Evolutionary conservation across 108 stramenopile species (phyloP).

Genomic region (Nannochloropsis salina): DNA sequence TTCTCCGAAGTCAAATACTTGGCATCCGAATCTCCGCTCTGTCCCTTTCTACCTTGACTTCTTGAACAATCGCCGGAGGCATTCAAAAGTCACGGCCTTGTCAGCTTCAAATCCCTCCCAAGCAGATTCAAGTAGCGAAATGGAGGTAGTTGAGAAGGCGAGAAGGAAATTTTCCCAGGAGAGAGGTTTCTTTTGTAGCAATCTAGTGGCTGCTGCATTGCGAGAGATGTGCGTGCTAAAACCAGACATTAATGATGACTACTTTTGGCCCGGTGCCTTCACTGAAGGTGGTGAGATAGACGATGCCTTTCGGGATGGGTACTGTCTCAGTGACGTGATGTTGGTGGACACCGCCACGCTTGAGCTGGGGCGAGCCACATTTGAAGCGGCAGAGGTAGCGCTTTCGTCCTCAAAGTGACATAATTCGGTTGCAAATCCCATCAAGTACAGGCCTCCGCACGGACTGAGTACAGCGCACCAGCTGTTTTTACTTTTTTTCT

Average conservation of each 20-base stretch:
- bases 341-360: not conserved
- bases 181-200: not conserved
- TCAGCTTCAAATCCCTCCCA: not conserved
- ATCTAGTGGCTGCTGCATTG: conserved; percentile 22
- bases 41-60: not conserved
- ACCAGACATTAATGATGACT: not conserved
- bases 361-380: not conserved
- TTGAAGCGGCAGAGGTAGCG: no score
- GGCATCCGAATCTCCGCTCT: no score
- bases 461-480: no score
- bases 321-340: not conserved
- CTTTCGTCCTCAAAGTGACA: no score
- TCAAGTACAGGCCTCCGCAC: no score
- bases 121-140: not conserved
- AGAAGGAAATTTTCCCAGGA: not conserved
- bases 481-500: no score
- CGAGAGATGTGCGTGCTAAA: conserved; percentile 18
- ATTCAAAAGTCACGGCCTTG: not conserved
- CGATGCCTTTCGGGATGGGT: not conserved
- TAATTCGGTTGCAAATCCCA: no score
- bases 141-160: not conserved
- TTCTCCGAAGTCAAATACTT: not conserved
- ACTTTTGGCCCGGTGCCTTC: conserved; percentile 22
- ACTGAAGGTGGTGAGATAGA: not conserved
- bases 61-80: not conserved